These are phyloP conservation scores for Talaromyces amestolkiae DNA, from an alignment of 2,329 filamentous ascomycete genomes.

Conservation along the genomic window DNA sequence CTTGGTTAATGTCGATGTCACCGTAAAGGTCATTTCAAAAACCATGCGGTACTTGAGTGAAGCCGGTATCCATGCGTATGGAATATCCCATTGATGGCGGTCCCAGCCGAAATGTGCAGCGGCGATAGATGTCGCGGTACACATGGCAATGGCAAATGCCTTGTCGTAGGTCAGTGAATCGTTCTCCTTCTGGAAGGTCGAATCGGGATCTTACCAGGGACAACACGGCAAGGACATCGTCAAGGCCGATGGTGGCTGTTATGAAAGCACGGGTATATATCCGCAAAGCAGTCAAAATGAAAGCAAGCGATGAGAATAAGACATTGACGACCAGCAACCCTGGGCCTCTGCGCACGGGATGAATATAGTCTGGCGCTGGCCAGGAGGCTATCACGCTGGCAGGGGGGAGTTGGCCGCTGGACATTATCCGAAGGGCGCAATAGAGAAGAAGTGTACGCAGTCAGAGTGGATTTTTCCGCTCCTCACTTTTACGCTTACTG, in stretches of 20 bases:
- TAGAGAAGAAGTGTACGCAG: not conserved
- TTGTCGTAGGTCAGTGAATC: slow-evolving; percentile 24
- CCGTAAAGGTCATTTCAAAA: slow-evolving; percentile 38
- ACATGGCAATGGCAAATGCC: slow-evolving; percentile 34
- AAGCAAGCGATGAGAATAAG: slow-evolving; percentile 40
- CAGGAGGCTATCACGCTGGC: slow-evolving; percentile 41
- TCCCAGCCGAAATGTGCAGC: slow-evolving; percentile 37
- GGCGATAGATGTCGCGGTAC: slow-evolving; percentile 33
- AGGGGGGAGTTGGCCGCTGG: slow-evolving; percentile 34
- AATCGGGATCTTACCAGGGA: slow-evolving; percentile 40
- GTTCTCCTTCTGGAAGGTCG: slow-evolving; percentile 30
- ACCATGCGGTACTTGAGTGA: slow-evolving; percentile 38
- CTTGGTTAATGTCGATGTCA: slow-evolving; percentile 20
- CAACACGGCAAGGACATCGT: slow-evolving; percentile 48
- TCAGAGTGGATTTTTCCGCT: not conserved
- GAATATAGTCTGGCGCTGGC: slow-evolving; percentile 49
- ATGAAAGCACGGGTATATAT: slow-evolving; percentile 49
- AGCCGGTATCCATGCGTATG: slow-evolving; percentile 27
- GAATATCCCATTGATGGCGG: slow-evolving; percentile 45
- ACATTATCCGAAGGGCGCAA: not conserved
- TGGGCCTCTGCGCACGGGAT: slow-evolving; percentile 47
- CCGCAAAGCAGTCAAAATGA: slow-evolving; percentile 43
- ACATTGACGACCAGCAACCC: slow-evolving; percentile 44
- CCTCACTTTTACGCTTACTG: not conserved
- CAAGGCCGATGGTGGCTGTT: slow-evolving; percentile 47